Evolutionary conservation across 2,329 filamentous ascomycete species (phyloP).

Genomic region (Leptodontidium sp.): DNA sequence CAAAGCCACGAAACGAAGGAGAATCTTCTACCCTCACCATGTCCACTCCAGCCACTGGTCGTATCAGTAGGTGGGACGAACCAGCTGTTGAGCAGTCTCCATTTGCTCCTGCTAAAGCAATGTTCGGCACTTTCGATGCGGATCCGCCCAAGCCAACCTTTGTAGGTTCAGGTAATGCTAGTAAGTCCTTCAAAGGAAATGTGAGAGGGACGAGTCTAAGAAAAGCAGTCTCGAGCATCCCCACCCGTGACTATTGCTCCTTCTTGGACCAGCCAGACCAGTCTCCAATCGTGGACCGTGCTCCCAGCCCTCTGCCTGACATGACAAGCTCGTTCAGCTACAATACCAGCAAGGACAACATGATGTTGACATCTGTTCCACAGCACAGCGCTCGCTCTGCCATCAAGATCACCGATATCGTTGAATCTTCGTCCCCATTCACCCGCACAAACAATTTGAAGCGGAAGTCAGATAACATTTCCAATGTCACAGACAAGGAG

Average conservation of each 20-base stretch:
- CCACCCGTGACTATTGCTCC: conserved; percentile 25
- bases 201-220: conserved; percentile 17
- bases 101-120: neutral
- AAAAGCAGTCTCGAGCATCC: conserved; percentile 20
- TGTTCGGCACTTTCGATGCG: neutral
- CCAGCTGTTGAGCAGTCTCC: neutral
- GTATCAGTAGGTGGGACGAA: neutral
- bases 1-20: neutral
- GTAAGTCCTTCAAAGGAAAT: conserved; percentile 12
- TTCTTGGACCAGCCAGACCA: conserved; percentile 32
- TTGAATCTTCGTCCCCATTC: conserved; percentile 35
- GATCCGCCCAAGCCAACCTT: neutral
- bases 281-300: conserved; percentile 14
- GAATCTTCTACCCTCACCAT: neutral
- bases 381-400: conserved; percentile 35
- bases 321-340: conserved; percentile 44
- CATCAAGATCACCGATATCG: conserved; percentile 45
- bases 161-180: conserved; percentile 5
- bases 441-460: conserved; percentile 33
- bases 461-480: conserved; percentile 46
- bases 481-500: conserved; percentile 40
- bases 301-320: conserved; percentile 39
- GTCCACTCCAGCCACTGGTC: neutral
- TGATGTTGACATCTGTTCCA: neutral
- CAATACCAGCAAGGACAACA: conserved; percentile 38